phyloP scores from a whole-genome alignment of 371 early-diverging fungal genomes.

The Choanephora cucurbitarum region DNA sequence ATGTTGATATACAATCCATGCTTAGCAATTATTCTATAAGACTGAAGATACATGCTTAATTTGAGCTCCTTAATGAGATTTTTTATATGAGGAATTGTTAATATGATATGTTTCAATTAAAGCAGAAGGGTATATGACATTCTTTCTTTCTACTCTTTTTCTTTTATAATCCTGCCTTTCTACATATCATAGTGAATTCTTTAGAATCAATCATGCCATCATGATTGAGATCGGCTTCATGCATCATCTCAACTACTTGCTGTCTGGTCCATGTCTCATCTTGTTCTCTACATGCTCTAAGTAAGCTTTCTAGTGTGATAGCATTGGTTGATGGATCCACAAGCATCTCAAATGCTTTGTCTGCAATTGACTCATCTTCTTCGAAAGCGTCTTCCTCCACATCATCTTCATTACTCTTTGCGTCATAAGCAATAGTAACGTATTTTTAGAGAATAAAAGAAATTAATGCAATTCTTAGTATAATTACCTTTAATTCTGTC shows the following conservation, averaged over 20 bases:
- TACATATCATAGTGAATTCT: slow-evolving; percentile 38
- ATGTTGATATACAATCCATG: no score
- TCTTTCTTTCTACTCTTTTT: neutral
- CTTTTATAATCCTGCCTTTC: slow-evolving; percentile 26
- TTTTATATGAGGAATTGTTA: no score
- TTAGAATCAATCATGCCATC: slow-evolving; percentile 41
- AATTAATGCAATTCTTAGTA: no score
- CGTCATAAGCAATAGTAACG: neutral
- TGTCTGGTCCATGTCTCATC: slow-evolving; percentile 29
- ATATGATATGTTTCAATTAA: no score
- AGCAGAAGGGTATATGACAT: no score
- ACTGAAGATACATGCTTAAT: no score
- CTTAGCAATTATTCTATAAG: no score
- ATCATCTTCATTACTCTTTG: slow-evolving; percentile 1
- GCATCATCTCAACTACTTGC: slow-evolving; percentile 43
- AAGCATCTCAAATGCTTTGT: slow-evolving; percentile 26
- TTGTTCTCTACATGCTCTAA: slow-evolving; percentile 25
- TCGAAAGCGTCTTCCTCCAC: slow-evolving; percentile 2
- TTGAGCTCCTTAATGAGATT: no score
- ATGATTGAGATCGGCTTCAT: slow-evolving; percentile 40
- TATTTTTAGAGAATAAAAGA: no score
- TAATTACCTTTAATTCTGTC: slow-evolving; percentile 29
- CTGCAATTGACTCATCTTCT: slow-evolving; percentile 6
- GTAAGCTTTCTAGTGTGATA: slow-evolving; percentile 35
- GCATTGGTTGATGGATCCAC: slow-evolving; percentile 21